Conservation (phyloP, 345 rosid species). For the Passiflora organensis region DNA sequence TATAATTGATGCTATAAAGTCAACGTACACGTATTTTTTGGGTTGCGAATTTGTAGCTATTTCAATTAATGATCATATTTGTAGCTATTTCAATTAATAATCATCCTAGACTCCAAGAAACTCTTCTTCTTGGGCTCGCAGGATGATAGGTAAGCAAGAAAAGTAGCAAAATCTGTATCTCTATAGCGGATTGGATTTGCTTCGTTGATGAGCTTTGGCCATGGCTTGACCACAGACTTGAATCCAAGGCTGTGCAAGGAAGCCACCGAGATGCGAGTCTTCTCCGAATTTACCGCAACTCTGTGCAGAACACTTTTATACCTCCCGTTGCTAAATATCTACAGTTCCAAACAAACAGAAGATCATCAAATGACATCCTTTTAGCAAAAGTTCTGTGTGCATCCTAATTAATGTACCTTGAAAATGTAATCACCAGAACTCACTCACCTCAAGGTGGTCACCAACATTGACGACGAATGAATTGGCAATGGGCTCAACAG, state of each 20-base stretch:
- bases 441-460: slow-evolving; percentile 80
- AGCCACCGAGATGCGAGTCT: slow-evolving; percentile 69
- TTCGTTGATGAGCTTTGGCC: slow-evolving; percentile 39
- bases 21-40: too few species aligned
- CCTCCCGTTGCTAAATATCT: slow-evolving; percentile 88
- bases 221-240: slow-evolving; percentile 38
- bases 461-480: slow-evolving; percentile 81
- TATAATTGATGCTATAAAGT: too few species aligned
- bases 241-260: slow-evolving; percentile 61
- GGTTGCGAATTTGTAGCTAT: too few species aligned
- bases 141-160: slow-evolving; percentile 59
- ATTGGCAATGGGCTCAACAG: slow-evolving; percentile 62
- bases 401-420: too few species aligned
- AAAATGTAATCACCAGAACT: neutral
- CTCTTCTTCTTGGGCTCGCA: slow-evolving; percentile 69
- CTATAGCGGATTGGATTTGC: slow-evolving; percentile 46
- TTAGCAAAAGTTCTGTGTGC: too few species aligned
- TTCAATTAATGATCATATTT: too few species aligned
- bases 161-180: slow-evolving; percentile 63
- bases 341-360: slow-evolving; percentile 10
- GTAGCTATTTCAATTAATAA: too few species aligned
- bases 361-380: too few species aligned
- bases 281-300: slow-evolving; percentile 51
- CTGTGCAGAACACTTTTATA: slow-evolving; percentile 85
- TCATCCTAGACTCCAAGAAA: slow-evolving; percentile 71